Conservation (phyloP, 148 eudicot species). For the Amaranthus cruentus region DNA sequence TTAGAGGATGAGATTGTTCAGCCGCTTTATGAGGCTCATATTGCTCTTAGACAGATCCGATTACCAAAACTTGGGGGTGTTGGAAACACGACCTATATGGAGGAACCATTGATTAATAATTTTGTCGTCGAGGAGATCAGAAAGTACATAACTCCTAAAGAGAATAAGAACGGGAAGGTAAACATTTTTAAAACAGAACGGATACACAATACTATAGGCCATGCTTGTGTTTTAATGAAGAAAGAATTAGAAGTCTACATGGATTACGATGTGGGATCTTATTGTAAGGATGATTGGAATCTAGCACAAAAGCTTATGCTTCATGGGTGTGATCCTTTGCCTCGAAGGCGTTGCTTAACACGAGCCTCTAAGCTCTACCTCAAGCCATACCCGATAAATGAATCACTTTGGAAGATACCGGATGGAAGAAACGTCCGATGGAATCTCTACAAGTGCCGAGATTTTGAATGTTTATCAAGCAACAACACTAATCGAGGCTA, state of each 20-base stretch:
- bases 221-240: conserved; percentile 75
- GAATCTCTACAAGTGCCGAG: conserved; percentile 72
- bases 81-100: conserved; percentile 39
- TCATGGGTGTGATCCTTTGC: conserved; percentile 90
- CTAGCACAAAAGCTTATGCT: conserved; percentile 89
- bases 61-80: conserved; percentile 47
- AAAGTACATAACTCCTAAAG: conserved; percentile 91
- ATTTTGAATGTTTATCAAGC: conserved; percentile 72
- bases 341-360: conserved; percentile 84
- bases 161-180: conserved; percentile 56
- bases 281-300: conserved; percentile 92
- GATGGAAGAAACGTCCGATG: conserved; percentile 82
- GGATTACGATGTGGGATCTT: conserved; percentile 92
- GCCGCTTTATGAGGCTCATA: conserved; percentile 83
- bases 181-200: conserved; percentile 61
- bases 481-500: conserved; percentile 76
- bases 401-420: conserved; percentile 53
- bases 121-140: conserved; percentile 64
- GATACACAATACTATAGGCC: conserved; percentile 85
- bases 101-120: no score
- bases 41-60: conserved; percentile 79
- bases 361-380: conserved; percentile 75
- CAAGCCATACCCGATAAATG: conserved; percentile 78
- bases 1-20: conserved; percentile 72
- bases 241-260: conserved; percentile 79